Conservation (phyloP, 257 asterid genomes). For the Thymus mandschuricus region DNA sequence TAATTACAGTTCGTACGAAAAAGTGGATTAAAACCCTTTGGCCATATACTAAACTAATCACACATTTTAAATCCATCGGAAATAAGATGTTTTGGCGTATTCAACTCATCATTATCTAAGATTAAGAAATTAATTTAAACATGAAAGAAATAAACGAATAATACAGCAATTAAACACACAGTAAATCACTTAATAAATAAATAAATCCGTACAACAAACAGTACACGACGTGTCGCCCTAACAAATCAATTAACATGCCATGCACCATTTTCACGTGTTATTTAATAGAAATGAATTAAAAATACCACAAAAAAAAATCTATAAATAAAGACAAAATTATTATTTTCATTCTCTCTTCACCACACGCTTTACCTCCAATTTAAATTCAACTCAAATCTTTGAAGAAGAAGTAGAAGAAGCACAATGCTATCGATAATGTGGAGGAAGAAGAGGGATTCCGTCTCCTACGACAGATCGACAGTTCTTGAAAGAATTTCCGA, state of each 20-base stretch:
- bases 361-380: not conserved
- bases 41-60: no score
- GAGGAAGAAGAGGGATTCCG: slow-evolving; percentile 5
- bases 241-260: not conserved
- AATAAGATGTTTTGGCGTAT: no score
- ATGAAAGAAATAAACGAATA: no score
- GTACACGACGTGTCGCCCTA: not conserved
- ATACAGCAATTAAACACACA: no score
- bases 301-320: no score
- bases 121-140: no score
- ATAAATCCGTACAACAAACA: not conserved
- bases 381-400: not conserved
- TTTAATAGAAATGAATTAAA: no score
- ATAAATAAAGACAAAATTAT: not conserved
- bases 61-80: no score
- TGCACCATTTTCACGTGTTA: not conserved
- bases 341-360: not conserved
- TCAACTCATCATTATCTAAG: no score
- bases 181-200: no score
- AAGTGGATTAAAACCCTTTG: no score
- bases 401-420: not conserved
- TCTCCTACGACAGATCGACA: not conserved
- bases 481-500: not conserved
- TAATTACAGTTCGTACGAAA: no score
- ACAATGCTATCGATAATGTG: slow-evolving; percentile 13